A percentile compares a stretch with the other conserved stretches of the same genome.
Evolutionary conservation across 2,329 filamentous ascomycete species (phyloP).

Genomic region (Aspergillus eucalypticola): DNA sequence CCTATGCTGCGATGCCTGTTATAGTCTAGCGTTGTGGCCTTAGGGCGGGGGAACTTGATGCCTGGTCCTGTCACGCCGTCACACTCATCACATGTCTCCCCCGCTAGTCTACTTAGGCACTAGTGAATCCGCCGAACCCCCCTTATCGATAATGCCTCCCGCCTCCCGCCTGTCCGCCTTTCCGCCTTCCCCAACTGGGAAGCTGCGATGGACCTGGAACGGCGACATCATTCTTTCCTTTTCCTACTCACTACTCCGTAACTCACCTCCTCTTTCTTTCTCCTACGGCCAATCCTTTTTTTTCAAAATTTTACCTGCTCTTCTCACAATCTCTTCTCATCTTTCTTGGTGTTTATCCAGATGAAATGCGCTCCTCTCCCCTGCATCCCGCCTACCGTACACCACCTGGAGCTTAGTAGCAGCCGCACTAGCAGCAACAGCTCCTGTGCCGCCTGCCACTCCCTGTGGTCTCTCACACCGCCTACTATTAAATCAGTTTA

Average conservation of each 20-base stretch:
- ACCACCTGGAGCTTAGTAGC: constrained; percentile 1
- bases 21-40: constrained; percentile 27
- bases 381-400: neutral
- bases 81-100: constrained; percentile 16
- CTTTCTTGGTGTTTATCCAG: neutral
- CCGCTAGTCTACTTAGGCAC: neutral
- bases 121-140: neutral
- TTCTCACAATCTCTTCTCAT: too few species aligned
- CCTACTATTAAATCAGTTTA: neutral
- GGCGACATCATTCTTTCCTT: constrained; percentile 11
- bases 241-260: neutral
- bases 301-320: too few species aligned
- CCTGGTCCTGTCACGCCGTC: constrained; percentile 19
- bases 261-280: neutral
- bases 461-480: constrained; percentile 12
- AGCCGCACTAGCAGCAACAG: neutral
- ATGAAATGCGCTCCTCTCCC: neutral
- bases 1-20: constrained; percentile 24
- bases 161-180: constrained; percentile 6
- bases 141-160: constrained; percentile 31
- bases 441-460: constrained; percentile 21
- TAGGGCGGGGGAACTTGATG: constrained; percentile 30
- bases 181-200: neutral
- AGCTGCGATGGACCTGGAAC: neutral
- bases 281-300: neutral